Percentiles rank a stretch among this genome's conserved stretches.
Evolutionary conservation across 2,329 filamentous ascomycete species (phyloP).

Genomic region (Aureobasidium sp.): DNA sequence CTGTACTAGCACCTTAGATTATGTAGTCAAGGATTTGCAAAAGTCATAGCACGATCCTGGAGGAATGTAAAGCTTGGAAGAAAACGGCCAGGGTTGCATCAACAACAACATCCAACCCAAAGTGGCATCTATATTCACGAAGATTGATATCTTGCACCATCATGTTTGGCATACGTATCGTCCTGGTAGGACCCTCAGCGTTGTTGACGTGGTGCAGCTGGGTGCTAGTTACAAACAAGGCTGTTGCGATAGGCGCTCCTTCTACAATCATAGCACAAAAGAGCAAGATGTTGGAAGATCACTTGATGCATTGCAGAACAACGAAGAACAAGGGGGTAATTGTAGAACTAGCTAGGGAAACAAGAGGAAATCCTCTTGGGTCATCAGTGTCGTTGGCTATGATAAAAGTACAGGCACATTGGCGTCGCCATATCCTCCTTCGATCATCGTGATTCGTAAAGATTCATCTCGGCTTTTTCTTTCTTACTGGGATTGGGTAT

Average conservation of each 20-base stretch:
- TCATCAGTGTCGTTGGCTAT: constrained; percentile 7
- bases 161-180: too few species aligned
- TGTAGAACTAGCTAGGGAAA: not conserved
- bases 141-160: too few species aligned
- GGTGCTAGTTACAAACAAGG: not conserved
- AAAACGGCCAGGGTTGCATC: not conserved
- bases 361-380: not conserved
- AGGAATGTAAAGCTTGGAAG: not conserved
- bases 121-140: too few species aligned
- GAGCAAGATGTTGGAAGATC: not conserved
- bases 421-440: constrained; percentile 1
- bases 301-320: not conserved
- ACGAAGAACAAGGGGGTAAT: not conserved
- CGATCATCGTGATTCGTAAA: constrained; percentile 13
- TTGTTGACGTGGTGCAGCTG: too few species aligned
- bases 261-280: not conserved
- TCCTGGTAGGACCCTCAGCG: too few species aligned
- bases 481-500: not conserved
- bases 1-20: too few species aligned
- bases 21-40: not conserved
- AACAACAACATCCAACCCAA: not conserved
- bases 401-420: constrained; percentile 7
- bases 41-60: not conserved
- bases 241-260: not conserved
- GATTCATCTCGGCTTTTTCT: constrained; percentile 6